Conservation (phyloP, 805 yeast species). For the Hemisphaericaspora nanyangensis region DNA sequence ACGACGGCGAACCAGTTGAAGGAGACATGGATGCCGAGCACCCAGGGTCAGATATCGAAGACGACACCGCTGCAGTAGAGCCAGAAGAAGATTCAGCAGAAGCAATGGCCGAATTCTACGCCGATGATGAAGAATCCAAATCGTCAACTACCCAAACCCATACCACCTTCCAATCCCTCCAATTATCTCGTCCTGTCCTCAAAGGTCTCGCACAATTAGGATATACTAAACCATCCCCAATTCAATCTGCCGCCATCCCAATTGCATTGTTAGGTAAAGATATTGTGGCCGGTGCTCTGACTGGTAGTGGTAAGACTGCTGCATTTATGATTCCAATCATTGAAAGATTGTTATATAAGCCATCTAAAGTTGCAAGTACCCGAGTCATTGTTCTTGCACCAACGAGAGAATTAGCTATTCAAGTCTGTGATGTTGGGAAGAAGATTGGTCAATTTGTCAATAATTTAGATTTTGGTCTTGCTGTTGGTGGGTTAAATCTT, state of each 20-base stretch:
- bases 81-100: slow-evolving; percentile 62
- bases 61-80: slow-evolving; percentile 18
- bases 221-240: slow-evolving; percentile 86
- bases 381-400: slow-evolving; percentile 91
- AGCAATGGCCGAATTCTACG: slow-evolving; percentile 77
- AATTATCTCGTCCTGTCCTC: slow-evolving; percentile 84
- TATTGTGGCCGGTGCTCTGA: slow-evolving; percentile 97
- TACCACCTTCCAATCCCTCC: slow-evolving; percentile 67
- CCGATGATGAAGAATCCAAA: slow-evolving; percentile 48
- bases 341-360: slow-evolving; percentile 87
- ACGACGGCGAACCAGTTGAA: slow-evolving; percentile 25
- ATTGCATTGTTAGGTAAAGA: slow-evolving; percentile 92
- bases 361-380: slow-evolving; percentile 80
- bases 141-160: slow-evolving; percentile 49
- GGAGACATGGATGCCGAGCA: slow-evolving; percentile 31
- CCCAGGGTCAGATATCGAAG: slow-evolving; percentile 24
- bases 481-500: slow-evolving; percentile 96
- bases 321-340: slow-evolving; percentile 96
- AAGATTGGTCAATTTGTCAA: slow-evolving; percentile 74
- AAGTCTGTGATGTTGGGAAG: slow-evolving; percentile 89
- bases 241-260: slow-evolving; percentile 92
- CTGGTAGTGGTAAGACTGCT: slow-evolving; percentile 99
- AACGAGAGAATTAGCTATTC: slow-evolving; percentile 96
- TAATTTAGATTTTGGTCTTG: slow-evolving; percentile 82
- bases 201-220: slow-evolving; percentile 80